phyloP scores from a whole-genome alignment of 2,329 filamentous ascomycete genomes.

The Diaporthe citrichinensis region DNA sequence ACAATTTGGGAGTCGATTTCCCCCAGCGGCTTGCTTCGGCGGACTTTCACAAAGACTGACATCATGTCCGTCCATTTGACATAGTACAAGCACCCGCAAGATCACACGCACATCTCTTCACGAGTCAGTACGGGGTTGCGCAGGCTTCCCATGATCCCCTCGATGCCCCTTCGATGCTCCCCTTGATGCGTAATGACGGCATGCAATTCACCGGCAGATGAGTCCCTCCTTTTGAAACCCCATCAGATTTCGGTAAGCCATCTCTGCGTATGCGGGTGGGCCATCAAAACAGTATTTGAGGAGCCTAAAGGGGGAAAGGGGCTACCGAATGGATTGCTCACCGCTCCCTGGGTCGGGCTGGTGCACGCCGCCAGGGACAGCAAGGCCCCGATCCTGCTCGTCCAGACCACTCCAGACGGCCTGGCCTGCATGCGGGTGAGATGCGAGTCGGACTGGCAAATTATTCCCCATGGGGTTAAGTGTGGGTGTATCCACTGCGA shows the following conservation, averaged over 20 bases:
- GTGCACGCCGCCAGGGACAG: constrained; percentile 6
- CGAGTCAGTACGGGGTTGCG: background rate
- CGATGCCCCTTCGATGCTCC: background rate
- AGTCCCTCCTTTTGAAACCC: background rate
- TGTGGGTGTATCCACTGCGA: background rate
- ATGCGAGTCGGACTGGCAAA: constrained; percentile 9
- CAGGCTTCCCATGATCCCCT: background rate
- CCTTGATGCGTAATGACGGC: constrained; percentile 8
- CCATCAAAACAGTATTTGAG: background rate
- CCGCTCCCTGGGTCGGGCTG: constrained; percentile 13
- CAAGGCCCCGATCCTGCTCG: constrained; percentile 8
- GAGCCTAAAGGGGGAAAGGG: background rate
- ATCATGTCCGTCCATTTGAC: background rate
- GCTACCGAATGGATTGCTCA: constrained; percentile 4
- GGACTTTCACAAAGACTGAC: background rate
- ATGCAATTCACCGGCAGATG: constrained; percentile 5
- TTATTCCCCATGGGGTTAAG: constrained; percentile 38
- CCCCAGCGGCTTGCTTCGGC: background rate
- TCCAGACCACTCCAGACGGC: constrained; percentile 18
- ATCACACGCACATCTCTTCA: background rate
- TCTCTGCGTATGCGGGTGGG: background rate
- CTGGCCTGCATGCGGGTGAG: background rate
- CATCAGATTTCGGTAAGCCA: background rate
- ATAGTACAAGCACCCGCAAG: background rate
- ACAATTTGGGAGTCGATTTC: background rate